These are phyloP conservation scores for Penicillium corylophilum DNA, from an alignment of 2,329 filamentous ascomycete genomes.

Conservation along the genomic window DNA sequence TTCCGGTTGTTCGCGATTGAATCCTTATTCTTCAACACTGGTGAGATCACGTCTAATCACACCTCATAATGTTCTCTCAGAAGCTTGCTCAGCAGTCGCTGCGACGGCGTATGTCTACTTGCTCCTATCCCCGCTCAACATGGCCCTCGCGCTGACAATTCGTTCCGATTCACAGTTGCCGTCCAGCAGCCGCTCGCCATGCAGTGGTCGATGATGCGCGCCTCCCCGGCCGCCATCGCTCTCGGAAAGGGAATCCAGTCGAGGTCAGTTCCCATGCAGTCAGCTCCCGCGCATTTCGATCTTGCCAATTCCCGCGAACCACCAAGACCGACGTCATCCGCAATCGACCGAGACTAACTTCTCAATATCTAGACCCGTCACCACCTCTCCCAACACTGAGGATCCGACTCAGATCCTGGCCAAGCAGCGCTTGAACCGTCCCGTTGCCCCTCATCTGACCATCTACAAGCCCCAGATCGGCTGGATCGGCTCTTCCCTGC, in stretches of 20 bases:
- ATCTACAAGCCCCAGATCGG: constrained; percentile 89
- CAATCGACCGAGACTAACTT: constrained; percentile 18
- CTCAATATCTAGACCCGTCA: constrained; percentile 29
- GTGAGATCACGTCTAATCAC: constrained; percentile 17
- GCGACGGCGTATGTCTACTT: constrained; percentile 47
- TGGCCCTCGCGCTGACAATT: constrained; percentile 26
- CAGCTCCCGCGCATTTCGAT: background rate
- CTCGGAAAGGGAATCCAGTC: constrained; percentile 45
- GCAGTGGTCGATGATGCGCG: constrained; percentile 43
- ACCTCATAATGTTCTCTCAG: constrained; percentile 49
- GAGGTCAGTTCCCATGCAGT: constrained; percentile 36
- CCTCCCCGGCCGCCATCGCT: constrained; percentile 45
- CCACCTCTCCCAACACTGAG: constrained; percentile 30
- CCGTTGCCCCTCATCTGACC: constrained; percentile 77
- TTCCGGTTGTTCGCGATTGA: constrained; percentile 36
- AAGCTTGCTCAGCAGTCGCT: constrained; percentile 49
- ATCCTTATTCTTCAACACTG: constrained; percentile 14
- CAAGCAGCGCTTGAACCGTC: constrained; percentile 76
- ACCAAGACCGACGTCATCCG: constrained; percentile 30
- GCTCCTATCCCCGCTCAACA: background rate
- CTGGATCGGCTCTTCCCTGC: constrained; percentile 72
- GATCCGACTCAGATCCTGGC: constrained; percentile 62
- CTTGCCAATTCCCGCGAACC: constrained; percentile 2
- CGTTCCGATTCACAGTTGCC: constrained; percentile 38
- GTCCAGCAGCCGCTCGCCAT: constrained; percentile 45